Conservation (phyloP, 345 rosid species). For the Combretum micranthum region DNA sequence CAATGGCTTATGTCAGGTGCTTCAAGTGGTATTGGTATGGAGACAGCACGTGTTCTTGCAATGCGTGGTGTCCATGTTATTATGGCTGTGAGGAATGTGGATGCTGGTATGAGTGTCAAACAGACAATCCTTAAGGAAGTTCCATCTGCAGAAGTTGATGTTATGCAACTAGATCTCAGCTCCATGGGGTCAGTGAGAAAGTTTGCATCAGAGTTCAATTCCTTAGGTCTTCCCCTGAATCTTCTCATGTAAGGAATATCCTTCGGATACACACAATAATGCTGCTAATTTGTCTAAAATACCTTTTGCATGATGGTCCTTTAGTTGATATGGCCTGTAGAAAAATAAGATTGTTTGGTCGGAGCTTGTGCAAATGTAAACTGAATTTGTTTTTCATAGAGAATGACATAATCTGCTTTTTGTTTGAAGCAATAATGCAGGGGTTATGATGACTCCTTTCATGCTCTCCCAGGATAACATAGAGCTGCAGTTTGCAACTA, state of each 20-base stretch:
- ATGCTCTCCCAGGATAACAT: conserved; percentile 42
- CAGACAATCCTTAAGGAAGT: conserved; percentile 17
- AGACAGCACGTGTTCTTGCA: conserved; percentile 33
- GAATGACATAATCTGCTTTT: not conserved
- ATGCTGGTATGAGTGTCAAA: conserved; percentile 23
- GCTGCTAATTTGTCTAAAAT: too few species aligned
- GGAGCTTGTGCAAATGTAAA: too few species aligned
- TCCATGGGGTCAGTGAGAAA: conserved; percentile 32
- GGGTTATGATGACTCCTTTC: conserved; percentile 52
- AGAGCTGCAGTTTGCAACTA: conserved; percentile 53
- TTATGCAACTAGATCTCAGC: conserved; percentile 34
- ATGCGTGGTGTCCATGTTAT: conserved; percentile 12
- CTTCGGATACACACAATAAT: conserved; percentile 23
- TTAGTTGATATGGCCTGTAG: too few species aligned
- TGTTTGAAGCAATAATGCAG: conserved; percentile 57
- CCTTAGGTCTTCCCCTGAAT: conserved; percentile 29
- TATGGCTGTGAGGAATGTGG: conserved; percentile 23
- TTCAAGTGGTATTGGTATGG: conserved; percentile 33
- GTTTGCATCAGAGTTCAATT: conserved; percentile 21
- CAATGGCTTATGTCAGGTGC: conserved; percentile 20
- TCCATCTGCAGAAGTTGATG: conserved; percentile 18
- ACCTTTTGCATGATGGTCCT: too few species aligned
- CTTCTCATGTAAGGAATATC: conserved; percentile 42
- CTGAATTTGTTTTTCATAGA: too few species aligned
- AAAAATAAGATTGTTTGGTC: too few species aligned